Conservation (phyloP, 306 rosid species). For the Pyrus pyrifolia region DNA sequence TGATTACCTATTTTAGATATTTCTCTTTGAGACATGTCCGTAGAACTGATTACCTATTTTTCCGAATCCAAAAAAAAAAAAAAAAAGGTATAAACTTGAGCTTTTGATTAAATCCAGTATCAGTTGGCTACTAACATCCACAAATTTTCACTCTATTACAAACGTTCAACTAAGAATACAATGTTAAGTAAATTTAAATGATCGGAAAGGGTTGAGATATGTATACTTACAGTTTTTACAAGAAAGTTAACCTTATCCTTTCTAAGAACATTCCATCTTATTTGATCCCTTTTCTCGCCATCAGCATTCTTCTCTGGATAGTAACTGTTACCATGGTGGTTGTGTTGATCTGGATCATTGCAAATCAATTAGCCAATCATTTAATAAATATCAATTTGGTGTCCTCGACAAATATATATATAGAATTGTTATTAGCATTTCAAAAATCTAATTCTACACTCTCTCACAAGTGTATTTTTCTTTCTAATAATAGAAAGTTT, state of each 20-base stretch:
- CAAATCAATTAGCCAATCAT: not conserved
- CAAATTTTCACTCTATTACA: not conserved
- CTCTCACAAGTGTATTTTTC: too few species aligned
- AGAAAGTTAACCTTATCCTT: constrained; percentile 37
- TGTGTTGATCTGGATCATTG: constrained; percentile 15
- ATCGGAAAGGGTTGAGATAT: not conserved
- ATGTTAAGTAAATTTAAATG: not conserved
- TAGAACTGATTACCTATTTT: too few species aligned
- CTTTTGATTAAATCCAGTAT: not conserved
- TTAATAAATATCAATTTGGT: too few species aligned
- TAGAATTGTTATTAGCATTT: too few species aligned
- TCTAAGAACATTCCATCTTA: constrained; percentile 35
- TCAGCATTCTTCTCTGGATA: constrained; percentile 17
- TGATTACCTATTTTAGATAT: too few species aligned
- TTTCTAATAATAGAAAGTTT: too few species aligned
- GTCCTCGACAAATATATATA: too few species aligned
- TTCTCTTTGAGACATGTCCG: too few species aligned
- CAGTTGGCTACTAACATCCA: not conserved
- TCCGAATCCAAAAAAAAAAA: too few species aligned
- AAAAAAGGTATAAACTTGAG: too few species aligned
- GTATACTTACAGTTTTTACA: constrained; percentile 31
- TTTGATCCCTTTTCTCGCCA: constrained; percentile 19
- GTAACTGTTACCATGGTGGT: constrained; percentile 8
- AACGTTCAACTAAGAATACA: not conserved
- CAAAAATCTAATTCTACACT: too few species aligned